Evolutionary conservation across 257 asterid genomes (phyloP).

Genomic region (Cinchona pubescens): DNA sequence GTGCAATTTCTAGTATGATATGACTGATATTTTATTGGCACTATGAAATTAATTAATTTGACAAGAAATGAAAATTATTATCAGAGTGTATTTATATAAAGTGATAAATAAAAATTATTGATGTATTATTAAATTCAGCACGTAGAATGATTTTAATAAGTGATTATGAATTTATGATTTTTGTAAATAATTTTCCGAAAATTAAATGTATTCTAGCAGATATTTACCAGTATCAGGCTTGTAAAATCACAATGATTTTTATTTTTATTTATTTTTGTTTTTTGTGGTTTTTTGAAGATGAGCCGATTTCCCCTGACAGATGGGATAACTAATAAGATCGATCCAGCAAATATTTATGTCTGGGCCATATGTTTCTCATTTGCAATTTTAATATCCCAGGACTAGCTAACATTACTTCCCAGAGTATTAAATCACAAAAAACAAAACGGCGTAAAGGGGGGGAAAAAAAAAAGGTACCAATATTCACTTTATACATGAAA

Average conservation of each 20-base stretch:
- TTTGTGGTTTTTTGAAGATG: background rate
- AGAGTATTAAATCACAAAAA: background rate
- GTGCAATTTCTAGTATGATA: background rate
- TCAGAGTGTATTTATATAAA: no score
- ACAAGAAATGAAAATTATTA: background rate
- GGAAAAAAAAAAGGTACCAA: background rate
- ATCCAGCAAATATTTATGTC: background rate
- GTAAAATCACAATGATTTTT: no score
- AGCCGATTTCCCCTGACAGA: background rate
- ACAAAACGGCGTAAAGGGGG: background rate
- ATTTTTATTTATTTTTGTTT: no score
- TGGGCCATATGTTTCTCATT: conserved; percentile 9
- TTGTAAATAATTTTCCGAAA: no score
- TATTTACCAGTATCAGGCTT: no score
- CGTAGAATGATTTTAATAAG: no score
- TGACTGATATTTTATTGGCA: no score
- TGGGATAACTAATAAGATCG: conserved; percentile 2
- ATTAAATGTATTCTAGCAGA: no score
- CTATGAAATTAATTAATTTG: background rate
- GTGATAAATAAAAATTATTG: no score
- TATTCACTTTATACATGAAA: background rate
- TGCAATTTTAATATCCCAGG: background rate
- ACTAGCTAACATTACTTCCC: background rate
- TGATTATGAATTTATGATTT: no score
- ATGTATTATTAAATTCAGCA: no score